A percentile compares a stretch with the other conserved stretches of the same genome.
Evolutionary conservation across 495 filamentous ascomycete species (phyloP).

Genomic region (Podospora pseudoanserina): DNA sequence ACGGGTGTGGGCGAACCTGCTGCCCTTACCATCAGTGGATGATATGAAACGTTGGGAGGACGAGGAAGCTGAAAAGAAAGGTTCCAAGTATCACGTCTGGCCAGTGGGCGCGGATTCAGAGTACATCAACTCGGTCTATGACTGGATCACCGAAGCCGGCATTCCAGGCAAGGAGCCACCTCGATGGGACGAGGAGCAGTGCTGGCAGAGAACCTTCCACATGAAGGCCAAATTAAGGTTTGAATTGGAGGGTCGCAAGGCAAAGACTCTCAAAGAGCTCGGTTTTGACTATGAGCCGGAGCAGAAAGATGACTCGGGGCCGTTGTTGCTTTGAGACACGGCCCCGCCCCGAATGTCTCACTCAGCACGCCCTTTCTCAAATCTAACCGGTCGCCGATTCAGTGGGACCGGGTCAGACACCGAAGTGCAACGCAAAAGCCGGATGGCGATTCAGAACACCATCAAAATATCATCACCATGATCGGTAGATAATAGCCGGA

Average conservation of each 20-base stretch:
- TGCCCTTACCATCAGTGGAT: conserved; percentile 56
- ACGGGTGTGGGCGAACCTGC: conserved; percentile 65
- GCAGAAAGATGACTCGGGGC: conserved; percentile 3
- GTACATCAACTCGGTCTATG: conserved; percentile 70
- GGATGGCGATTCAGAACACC: neutral
- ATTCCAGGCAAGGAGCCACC: conserved; percentile 57
- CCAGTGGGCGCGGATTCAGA: conserved; percentile 63
- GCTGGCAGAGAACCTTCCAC: conserved; percentile 53
- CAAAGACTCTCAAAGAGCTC: conserved; percentile 42
- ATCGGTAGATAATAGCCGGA: neutral
- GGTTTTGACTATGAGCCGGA: conserved; percentile 38
- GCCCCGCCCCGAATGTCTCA: conserved; percentile 4
- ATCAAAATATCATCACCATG: neutral
- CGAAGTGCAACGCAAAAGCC: neutral
- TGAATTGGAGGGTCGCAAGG: conserved; percentile 39
- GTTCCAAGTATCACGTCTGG: conserved; percentile 55
- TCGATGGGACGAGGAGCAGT: conserved; percentile 62
- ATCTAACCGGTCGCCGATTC: neutral
- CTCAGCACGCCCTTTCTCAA: neutral
- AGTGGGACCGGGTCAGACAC: neutral
- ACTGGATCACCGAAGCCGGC: conserved; percentile 53
- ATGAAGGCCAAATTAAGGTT: conserved; percentile 45
- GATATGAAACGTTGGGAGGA: conserved; percentile 64
- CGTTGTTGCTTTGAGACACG: neutral
- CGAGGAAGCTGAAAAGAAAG: conserved; percentile 29